These are phyloP conservation scores for Sindora glabra DNA, from an alignment of 306 rosid species.

Conservation along the genomic window DNA sequence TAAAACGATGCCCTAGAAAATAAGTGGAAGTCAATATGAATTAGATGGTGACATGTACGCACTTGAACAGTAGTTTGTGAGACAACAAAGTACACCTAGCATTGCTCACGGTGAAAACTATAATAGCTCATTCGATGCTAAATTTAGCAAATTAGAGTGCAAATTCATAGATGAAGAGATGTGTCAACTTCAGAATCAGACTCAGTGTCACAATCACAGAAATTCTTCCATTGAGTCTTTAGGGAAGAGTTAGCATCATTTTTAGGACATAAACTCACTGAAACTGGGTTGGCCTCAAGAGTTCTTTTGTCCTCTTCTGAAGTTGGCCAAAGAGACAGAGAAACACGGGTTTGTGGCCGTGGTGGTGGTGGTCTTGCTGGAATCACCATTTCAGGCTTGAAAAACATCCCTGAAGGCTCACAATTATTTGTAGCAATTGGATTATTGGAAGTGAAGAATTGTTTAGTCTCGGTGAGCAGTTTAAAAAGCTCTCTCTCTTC, in stretches of 20 bases:
- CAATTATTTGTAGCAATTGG: conserved; percentile 7
- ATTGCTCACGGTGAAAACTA: too few species aligned
- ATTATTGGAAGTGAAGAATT: too few species aligned
- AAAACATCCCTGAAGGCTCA: conserved; percentile 23
- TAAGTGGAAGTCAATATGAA: too few species aligned
- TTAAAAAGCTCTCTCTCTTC: conserved; percentile 58
- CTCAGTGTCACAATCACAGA: conserved; percentile 22
- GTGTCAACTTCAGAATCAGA: conserved; percentile 64
- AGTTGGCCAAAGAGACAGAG: conserved; percentile 65
- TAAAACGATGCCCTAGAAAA: too few species aligned
- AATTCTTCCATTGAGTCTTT: conserved; percentile 24
- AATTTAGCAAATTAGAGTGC: not conserved
- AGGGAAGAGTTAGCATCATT: conserved; percentile 7
- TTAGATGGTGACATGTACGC: too few species aligned
- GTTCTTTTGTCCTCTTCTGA: conserved; percentile 13
- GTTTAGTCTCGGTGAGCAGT: conserved; percentile 30
- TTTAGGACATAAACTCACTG: conserved; percentile 28
- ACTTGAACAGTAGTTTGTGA: too few species aligned
- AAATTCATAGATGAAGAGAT: conserved; percentile 65
- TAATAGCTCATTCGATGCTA: conserved; percentile 6
- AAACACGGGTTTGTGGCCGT: too few species aligned
- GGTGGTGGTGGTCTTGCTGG: conserved; percentile 33
- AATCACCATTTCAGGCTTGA: conserved; percentile 23
- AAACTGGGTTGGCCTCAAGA: conserved; percentile 9
- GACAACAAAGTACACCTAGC: too few species aligned